Base-by-base conservation (phyloP, 805 yeast genomes). In the Saturnispora besseyi region DNA sequence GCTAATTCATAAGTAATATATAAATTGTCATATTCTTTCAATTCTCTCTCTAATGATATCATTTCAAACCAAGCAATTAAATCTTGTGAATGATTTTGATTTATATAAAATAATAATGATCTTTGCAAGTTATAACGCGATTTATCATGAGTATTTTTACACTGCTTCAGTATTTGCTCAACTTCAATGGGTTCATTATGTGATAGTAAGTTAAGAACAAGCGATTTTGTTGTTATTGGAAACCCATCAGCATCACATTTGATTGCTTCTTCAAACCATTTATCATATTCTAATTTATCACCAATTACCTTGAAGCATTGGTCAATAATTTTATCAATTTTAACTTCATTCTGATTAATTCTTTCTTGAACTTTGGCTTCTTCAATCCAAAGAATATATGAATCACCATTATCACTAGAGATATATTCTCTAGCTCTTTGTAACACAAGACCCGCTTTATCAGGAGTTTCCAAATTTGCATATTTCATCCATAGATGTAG, bases 361-460 rank as follows among this genome's bases (percentile, higher is more conserved):
- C 72, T 67, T 57, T 81, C 91, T 62, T 87, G 95, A 12, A 88
- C 59, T 54, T 80, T 76, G 1, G 81, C 74, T 1, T 88, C 88
- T 0, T 81, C 70, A 2, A 87, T 65, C 91, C 95, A 87, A 2
- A 88, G 71, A 32, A 70, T 70, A 43, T 71, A 64, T 8, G 77
- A 70, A 3, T 71, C 68, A 4, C 73, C 71, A 2, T 26, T 29
- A n/a, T 78, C 57, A 4, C 42, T 4, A 3, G 74, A 72, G 12
- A 83, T 62, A 0, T 64, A 60, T 49, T 78, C 78, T 53, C 90
- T 69, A 0, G 95, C 95, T 29, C 61, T 64, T 55, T 79, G 79
- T 31, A 89, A 65, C 0, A 79, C 68, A 18, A 65, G 60, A 54
- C 77, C 77, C 0, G 90, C 82, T 9, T 75, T 78, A 5, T 63